These are phyloP conservation scores for Taxawa tesnikishii DNA, from an alignment of 2,329 filamentous ascomycete species.

Conservation along the genomic window DNA sequence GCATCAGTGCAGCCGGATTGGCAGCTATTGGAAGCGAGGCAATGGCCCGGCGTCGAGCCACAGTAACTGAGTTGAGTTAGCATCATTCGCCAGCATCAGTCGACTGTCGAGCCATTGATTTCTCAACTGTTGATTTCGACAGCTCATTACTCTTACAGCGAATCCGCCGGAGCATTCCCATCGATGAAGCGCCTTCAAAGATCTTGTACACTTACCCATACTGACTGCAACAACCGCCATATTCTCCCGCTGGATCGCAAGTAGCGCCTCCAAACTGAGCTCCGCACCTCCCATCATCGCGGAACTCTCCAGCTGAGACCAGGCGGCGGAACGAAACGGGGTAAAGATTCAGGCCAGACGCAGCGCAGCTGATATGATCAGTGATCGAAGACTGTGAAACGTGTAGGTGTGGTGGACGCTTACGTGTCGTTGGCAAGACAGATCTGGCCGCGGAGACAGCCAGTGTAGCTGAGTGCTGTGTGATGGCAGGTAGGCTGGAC, in stretches of 20 bases:
- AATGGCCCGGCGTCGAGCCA: constrained; percentile 21
- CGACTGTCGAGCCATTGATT: too few relatives aligned
- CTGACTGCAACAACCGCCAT: constrained; percentile 30
- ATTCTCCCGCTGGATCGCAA: constrained; percentile 26
- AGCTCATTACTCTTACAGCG: too few relatives aligned
- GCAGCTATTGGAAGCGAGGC: constrained; percentile 21
- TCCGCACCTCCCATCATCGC: constrained; percentile 28
- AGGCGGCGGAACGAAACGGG: constrained; percentile 4
- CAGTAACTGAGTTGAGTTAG: constrained; percentile 15
- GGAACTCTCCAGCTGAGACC: constrained; percentile 3
- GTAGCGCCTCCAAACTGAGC: constrained; percentile 24
- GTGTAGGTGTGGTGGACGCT: constrained; percentile 12
- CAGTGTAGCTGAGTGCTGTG: constrained; percentile 10
- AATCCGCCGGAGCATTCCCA: too few relatives aligned
- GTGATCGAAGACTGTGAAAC: too few relatives aligned
- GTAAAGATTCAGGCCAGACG: too few relatives aligned
- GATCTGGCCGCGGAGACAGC: constrained; percentile 26
- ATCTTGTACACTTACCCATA: too few relatives aligned
- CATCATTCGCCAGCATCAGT: not conserved
- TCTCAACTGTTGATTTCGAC: too few relatives aligned
- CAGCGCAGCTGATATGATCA: not conserved
- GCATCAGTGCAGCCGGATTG: constrained; percentile 24
- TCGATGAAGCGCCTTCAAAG: too few relatives aligned
- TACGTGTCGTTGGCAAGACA: constrained; percentile 23
- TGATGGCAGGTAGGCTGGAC: constrained; percentile 31